Evolutionary conservation across 495 filamentous ascomycete species (phyloP).

Genomic region (Daldinia childiae): DNA sequence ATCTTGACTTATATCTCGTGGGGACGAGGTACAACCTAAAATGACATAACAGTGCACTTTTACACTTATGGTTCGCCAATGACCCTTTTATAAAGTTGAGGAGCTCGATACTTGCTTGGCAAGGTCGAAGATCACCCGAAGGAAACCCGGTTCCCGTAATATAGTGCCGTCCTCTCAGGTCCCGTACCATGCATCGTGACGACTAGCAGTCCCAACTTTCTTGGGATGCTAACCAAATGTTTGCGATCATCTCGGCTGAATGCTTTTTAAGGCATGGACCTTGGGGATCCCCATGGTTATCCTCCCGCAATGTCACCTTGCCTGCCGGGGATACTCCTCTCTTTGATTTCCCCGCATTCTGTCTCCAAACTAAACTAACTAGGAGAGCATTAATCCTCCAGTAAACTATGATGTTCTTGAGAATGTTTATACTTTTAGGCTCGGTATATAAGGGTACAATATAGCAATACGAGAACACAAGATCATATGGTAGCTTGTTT

Average conservation of each 20-base stretch:
- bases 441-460: not conserved
- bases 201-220: slow-evolving; percentile 3
- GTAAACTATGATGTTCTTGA: not conserved
- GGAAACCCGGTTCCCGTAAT: slow-evolving; percentile 8
- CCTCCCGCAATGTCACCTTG: slow-evolving; percentile 24
- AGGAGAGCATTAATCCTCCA: not conserved
- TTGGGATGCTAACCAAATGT: slow-evolving; percentile 29
- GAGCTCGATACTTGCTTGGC: not conserved
- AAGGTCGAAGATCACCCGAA: slow-evolving; percentile 23
- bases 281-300: slow-evolving; percentile 2
- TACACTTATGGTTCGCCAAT: too few species aligned
- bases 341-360: slow-evolving; percentile 25
- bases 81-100: not conserved
- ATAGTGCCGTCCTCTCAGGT: not conserved
- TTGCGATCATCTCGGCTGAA: slow-evolving; percentile 24
- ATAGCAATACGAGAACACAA: not conserved
- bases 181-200: slow-evolving; percentile 13
- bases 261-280: slow-evolving; percentile 1
- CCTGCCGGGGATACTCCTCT: not conserved
- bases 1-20: slow-evolving; percentile 6
- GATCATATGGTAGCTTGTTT: not conserved
- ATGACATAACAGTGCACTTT: too few species aligned
- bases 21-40: too few species aligned
- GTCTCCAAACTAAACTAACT: not conserved
- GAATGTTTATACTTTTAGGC: not conserved